Conservation (phyloP, 1,284 basidiomycete species). For the Albatrellus sp. region DNA sequence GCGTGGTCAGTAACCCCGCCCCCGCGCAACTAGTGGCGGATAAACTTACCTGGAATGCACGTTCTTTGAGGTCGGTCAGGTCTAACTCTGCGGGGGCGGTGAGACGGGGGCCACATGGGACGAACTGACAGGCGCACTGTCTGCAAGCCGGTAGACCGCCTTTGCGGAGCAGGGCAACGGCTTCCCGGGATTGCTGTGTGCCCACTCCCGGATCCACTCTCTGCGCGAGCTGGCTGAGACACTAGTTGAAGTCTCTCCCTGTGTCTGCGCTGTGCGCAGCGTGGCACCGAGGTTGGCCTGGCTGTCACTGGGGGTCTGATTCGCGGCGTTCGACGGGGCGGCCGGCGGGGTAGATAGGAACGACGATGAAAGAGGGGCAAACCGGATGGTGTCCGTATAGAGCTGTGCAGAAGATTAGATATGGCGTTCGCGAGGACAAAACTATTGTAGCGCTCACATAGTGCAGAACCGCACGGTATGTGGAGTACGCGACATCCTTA, state of each 20-base stretch:
- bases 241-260: conserved; percentile 9
- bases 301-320: conserved; percentile 21
- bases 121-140: conserved; percentile 36
- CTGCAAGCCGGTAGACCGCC: conserved; percentile 79
- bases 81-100: conserved; percentile 41
- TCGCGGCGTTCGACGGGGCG: conserved; percentile 18
- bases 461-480: conserved; percentile 75
- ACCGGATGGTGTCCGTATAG: conserved; percentile 76
- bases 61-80: conserved; percentile 52
- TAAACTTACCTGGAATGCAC: conserved; percentile 45
- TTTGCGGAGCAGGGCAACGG: conserved; percentile 81
- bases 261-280: conserved; percentile 12
- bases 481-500: conserved; percentile 69
- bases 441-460: conserved; percentile 33
- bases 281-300: conserved; percentile 19
- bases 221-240: conserved; percentile 26
- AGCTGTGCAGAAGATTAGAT: conserved; percentile 30
- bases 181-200: conserved; percentile 38
- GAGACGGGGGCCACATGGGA: not conserved
- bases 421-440: too few species aligned
- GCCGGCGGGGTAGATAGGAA: conserved; percentile 28
- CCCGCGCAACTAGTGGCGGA: not conserved
- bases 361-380: conserved; percentile 72
- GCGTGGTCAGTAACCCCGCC: conserved; percentile 5
- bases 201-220: conserved; percentile 61